These are phyloP conservation scores for Centrapalus pauciflorus DNA, from an alignment of 129 eudicot species.

Conservation along the genomic window DNA sequence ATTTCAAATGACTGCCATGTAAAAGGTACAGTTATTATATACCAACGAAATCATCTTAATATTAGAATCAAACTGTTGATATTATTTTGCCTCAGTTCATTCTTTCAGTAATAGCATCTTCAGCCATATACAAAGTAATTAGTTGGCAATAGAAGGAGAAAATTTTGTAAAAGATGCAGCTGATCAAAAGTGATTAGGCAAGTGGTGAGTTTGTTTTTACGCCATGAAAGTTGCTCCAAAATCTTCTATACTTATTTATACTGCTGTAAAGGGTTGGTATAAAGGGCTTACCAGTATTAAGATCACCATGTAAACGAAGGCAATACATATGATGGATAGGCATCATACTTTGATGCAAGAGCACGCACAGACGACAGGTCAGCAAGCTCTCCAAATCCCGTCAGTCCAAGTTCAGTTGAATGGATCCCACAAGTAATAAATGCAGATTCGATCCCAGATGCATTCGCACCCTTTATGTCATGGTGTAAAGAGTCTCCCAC, in stretches of 20 bases:
- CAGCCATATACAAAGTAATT: too few relatives aligned
- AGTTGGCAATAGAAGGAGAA: too few relatives aligned
- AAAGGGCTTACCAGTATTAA: not conserved
- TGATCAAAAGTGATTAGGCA: too few relatives aligned
- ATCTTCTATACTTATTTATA: not conserved
- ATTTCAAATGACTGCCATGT: too few relatives aligned
- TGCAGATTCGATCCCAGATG: slow-evolving; percentile 66
- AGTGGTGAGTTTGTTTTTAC: not conserved
- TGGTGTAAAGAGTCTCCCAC: slow-evolving; percentile 96
- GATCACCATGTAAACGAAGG: slow-evolving; percentile 77
- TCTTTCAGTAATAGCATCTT: too few relatives aligned
- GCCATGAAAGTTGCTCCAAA: not conserved
- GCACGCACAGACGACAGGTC: slow-evolving; percentile 42
- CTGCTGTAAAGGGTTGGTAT: not conserved
- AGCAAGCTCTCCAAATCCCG: slow-evolving; percentile 58
- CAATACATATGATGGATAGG: slow-evolving; percentile 62
- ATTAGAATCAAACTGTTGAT: too few relatives aligned
- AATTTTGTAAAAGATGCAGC: too few relatives aligned
- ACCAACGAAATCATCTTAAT: too few relatives aligned
- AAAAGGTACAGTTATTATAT: too few relatives aligned
- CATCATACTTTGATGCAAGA: slow-evolving; percentile 59
- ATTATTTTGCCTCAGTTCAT: too few relatives aligned
- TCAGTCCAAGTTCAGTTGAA: slow-evolving; percentile 70
- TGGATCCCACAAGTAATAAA: slow-evolving; percentile 85
- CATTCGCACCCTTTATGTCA: slow-evolving; percentile 95